Percentiles rank a stretch among this genome's conserved stretches.
phyloP scores from a whole-genome alignment of 345 rosid species.

The Stellera chamaejasme region DNA sequence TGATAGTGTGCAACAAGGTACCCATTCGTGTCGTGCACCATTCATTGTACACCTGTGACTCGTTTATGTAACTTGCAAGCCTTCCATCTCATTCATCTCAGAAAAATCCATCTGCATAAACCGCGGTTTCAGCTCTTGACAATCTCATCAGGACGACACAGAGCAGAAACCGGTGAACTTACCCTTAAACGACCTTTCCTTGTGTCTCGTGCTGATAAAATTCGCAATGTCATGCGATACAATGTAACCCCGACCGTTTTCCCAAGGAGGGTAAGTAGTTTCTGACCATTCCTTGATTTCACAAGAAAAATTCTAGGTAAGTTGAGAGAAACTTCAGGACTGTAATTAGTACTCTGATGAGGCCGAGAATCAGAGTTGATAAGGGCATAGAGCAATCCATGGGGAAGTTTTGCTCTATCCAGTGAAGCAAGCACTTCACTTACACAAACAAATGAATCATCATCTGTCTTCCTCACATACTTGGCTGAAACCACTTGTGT shows the following conservation, averaged over 20 bases:
- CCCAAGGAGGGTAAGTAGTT: conserved; percentile 84
- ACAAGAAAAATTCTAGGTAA: background rate
- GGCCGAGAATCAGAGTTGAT: conserved; percentile 83
- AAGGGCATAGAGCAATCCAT: conserved; percentile 78
- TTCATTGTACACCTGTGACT: conserved; percentile 46
- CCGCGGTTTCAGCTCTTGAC: no score
- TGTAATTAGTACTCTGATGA: conserved; percentile 44
- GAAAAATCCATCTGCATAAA: conserved; percentile 73
- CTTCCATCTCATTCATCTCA: conserved; percentile 47
- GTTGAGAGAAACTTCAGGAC: background rate
- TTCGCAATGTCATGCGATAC: conserved; percentile 77
- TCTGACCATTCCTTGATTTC: conserved; percentile 69
- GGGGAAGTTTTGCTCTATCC: conserved; percentile 37
- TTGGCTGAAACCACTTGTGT: conserved; percentile 73
- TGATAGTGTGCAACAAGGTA: conserved; percentile 92
- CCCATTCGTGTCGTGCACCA: conserved; percentile 85
- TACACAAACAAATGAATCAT: conserved; percentile 93
- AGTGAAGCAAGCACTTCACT: conserved; percentile 73
- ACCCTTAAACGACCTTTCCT: conserved; percentile 57
- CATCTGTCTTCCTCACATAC: conserved; percentile 93
- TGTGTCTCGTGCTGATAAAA: conserved; percentile 43
- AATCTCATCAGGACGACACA: no score
- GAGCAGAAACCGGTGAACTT: conserved; percentile 1
- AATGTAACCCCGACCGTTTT: conserved; percentile 93
- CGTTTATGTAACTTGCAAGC: conserved; percentile 52